Evolutionary conservation across 2,329 filamentous ascomycete species (phyloP), one percentile per base, ranked within the genome.

Genomic region (Karstenula rhodostoma): DNA sequence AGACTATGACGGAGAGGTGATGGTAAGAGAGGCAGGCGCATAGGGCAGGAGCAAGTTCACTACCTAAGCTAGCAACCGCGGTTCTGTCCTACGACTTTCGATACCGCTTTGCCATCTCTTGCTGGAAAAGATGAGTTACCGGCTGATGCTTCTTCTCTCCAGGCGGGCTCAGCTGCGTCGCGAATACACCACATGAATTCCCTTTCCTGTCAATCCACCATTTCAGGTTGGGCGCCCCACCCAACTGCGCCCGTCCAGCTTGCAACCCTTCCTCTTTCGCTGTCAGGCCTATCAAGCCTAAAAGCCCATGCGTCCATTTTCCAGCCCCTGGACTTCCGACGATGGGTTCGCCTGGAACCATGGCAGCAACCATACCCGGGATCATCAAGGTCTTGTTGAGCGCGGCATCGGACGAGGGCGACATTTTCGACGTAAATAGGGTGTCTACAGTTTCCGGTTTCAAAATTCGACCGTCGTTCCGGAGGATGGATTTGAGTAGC

Each of bases 161-260:
- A 17, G 65, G 58, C 3, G 71, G 73, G 25, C 52, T 51, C 4
- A 74, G 60, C 57, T 74, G 71, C 10, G 63, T 68, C 10, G 64
- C 71, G 43, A 65, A 72, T 17, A 75, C 50, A 10, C 68, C 73
- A 48, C 68, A 71, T 8, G 68, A 64, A 1, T 65, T 67, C 8
- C 64, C 65, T 43, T 63, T 51, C n/a, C 67, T 64, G 49, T 75
- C 72, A 40, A 74, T 68, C 67, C 70, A 73, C 72, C 71, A 70
- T 15, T 64, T 67, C 48, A 66, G 51, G 53, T 67, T 69, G 3
- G 69, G 69, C 17, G 61, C 61, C 27, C 71, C 71, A 23, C 63
- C 67, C 70, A 68, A 70, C 13, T 66, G 59, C 50, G 71, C 15
- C 59, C 56, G 65, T 5, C 58, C 59, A 22, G 60, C 50, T 37